These are phyloP conservation scores for Epichloe glyceriae DNA, from an alignment of 2,329 filamentous ascomycete genomes.

Conservation along the genomic window DNA sequence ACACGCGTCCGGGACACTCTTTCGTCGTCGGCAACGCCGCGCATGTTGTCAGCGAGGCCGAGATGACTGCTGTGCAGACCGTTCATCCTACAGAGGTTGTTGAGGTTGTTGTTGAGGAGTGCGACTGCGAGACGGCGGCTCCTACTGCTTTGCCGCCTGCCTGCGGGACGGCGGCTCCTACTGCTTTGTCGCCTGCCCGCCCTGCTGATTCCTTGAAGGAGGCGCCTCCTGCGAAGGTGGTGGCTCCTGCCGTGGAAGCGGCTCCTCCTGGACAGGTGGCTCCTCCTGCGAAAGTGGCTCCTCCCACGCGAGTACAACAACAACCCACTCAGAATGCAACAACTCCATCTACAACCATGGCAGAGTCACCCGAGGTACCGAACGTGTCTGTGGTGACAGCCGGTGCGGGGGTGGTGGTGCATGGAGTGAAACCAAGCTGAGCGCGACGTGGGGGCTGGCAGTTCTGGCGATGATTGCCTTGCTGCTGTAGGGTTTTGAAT, in stretches of 20 bases:
- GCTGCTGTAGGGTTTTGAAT: neutral
- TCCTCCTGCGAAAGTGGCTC: no score
- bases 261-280: no score
- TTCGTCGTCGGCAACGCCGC: slow-evolving; percentile 16
- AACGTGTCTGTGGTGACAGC: slow-evolving; percentile 1
- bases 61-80: slow-evolving; percentile 15
- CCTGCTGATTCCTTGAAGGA: neutral
- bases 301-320: neutral
- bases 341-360: no score
- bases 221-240: neutral
- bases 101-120: slow-evolving; percentile 8
- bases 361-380: neutral
- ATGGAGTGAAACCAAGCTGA: neutral
- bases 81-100: slow-evolving; percentile 4
- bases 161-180: slow-evolving; percentile 5
- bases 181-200: neutral
- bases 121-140: slow-evolving; percentile 8
- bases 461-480: neutral
- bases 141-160: neutral
- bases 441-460: neutral
- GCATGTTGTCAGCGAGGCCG: neutral
- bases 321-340: neutral
- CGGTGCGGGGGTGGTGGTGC: neutral
- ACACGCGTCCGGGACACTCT: slow-evolving; percentile 17
- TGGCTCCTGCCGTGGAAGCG: no score